A percentile compares a stretch with the other conserved stretches of the same genome.
Evolutionary conservation across 257 asterid species (phyloP).

Genomic region (Fraxinus cuspidata): DNA sequence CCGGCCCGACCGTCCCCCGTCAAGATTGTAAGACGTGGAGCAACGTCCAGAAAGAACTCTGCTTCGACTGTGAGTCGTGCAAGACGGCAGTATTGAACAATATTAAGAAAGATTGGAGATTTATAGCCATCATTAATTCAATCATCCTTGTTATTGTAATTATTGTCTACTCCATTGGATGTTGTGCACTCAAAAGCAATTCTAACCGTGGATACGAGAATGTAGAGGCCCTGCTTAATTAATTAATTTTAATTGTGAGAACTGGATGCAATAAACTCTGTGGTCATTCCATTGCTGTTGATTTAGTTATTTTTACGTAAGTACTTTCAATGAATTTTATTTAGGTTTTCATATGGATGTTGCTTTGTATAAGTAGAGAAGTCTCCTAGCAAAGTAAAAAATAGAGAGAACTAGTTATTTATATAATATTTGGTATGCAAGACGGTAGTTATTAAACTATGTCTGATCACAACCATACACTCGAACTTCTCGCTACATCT

Average conservation of each 20-base stretch:
- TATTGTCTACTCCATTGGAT: conserved; percentile 54
- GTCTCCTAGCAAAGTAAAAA: no score
- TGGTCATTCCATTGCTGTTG: background rate
- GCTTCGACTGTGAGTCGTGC: conserved; percentile 68
- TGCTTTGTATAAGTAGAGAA: no score
- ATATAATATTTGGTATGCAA: no score
- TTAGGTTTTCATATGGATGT: background rate
- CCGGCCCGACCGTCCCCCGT: conserved; percentile 44
- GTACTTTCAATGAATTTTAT: background rate
- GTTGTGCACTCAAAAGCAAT: conserved; percentile 69
- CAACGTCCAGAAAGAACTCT: conserved; percentile 47
- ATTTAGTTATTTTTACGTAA: background rate
- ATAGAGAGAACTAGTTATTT: no score
- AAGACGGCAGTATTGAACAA: conserved; percentile 36
- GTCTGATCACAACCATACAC: no score
- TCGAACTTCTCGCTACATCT: no score
- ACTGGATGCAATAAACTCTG: background rate
- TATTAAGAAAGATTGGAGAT: conserved; percentile 56
- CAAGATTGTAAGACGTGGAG: conserved; percentile 66
- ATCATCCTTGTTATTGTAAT: conserved; percentile 33
- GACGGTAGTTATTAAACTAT: no score
- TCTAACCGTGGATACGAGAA: background rate
- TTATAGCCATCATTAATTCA: conserved; percentile 39
- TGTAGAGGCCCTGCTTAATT: background rate
- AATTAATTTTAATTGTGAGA: background rate